Base-by-base conservation (phyloP, 2,329 filamentous ascomycete genomes). In the Biscogniauxia marginata region DNA sequence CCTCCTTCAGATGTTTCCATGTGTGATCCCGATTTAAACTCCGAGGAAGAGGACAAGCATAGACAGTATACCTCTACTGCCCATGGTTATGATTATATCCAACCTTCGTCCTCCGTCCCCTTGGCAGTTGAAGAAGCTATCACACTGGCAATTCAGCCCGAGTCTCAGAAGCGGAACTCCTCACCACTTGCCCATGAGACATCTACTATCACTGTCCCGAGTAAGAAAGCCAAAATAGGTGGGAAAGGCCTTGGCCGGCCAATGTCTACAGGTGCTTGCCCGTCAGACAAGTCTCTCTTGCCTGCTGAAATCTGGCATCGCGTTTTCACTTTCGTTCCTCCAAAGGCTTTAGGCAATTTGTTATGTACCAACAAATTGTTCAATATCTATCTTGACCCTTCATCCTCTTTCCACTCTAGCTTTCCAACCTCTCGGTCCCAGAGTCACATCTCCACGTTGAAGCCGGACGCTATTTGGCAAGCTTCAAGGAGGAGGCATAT, bases 381-480 rank as follows among this genome's bases (percentile, higher is more conserved):
- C 75, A 81, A 84, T 75, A 67, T 66, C 55, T 83, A 81, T 72
- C 81, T 88, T 67, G 78, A 82, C 64, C 76, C 81, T 50, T 73
- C 71, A 50, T 77, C 78, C 50, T 54, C 61, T 45, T 63, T 67
- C 63, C 64, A 54, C 52, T 60, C 50, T 60, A 59, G 61, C 59
- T 60, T 49, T 55, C 64, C 61, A 50, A 23, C 59, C 24, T 67
- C 75, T 63, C 63, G 71, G 67, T 72, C 69, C 70, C 65, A 70
- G 66, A 72, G 70, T 58, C 62, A 65, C 53, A 62, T 74, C 52
- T 53, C 65, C 24, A 47, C 58, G 46, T 67, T 78, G 65, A 81
- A 82, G 67, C 84, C 88, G 65, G 84, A 91, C 67, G 73, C 75
- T 49, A 85, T 93, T 65, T 93, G 90, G 90, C 82, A 82, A 68